A percentile compares a stretch with the other conserved stretches of the same genome.
Conservation (phyloP, 2,329 filamentous ascomycete genomes). For the Monosporascus sp. region DNA sequence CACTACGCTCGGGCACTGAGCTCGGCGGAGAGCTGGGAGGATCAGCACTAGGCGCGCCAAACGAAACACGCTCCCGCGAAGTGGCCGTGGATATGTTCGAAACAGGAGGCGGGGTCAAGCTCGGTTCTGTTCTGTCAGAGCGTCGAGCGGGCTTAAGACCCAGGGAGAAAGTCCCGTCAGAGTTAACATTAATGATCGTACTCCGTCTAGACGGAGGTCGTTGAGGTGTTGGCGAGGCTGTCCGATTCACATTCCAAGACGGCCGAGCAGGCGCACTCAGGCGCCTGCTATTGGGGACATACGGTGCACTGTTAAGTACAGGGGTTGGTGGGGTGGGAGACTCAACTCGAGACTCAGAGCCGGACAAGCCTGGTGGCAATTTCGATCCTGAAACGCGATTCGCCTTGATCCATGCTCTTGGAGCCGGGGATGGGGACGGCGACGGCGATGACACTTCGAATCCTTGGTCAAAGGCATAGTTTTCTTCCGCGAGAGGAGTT, state of each 20-base stretch:
- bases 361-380: conserved; percentile 30
- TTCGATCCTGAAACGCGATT: conserved; percentile 42
- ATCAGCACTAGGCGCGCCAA: conserved; percentile 40
- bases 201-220: conserved; percentile 35
- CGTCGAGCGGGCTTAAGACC: conserved; percentile 27
- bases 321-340: conserved; percentile 31
- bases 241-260: conserved; percentile 17
- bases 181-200: conserved; percentile 45
- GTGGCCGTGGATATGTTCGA: conserved; percentile 41
- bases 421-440: conserved; percentile 24
- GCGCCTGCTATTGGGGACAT: conserved; percentile 33
- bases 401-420: conserved; percentile 33
- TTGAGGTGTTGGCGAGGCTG: conserved; percentile 15
- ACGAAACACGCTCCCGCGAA: conserved; percentile 45
- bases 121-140: conserved; percentile 25
- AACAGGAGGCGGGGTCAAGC: conserved; percentile 36
- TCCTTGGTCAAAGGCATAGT: conserved; percentile 22
- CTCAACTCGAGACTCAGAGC: conserved; percentile 24
- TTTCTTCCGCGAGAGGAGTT: conserved; percentile 19
- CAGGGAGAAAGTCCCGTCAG: conserved; percentile 56
- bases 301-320: conserved; percentile 31
- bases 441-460: conserved; percentile 30
- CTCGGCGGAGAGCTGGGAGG: conserved; percentile 45
- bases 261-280: conserved; percentile 31
- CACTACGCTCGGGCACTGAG: conserved; percentile 39